Evolutionary conservation across 106 monocot genomes (phyloP), one percentile per base, ranked within the genome.

Genomic region (Dendrobium catenatum): DNA sequence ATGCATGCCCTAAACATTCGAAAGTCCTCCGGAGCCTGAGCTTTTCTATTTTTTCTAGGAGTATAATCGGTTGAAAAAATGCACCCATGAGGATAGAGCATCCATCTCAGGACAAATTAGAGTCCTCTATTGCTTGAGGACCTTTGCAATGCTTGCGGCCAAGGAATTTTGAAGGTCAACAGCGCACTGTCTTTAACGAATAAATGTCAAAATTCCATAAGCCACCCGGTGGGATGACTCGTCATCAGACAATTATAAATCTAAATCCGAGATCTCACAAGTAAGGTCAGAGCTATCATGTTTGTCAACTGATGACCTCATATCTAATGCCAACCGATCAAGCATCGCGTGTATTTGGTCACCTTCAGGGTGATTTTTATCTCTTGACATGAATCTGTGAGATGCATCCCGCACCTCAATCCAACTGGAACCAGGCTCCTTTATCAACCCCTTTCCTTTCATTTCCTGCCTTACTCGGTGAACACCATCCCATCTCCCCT

Each of bases 351-450:
- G 75, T 18, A 92, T 85, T 16, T 81, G 88, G 6, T 89, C 84
- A 78, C 85, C 77, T 18, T 87, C 83, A 0, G 77, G 81, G 46
- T 89, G 86, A 20, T 37, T 84, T 33, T 79, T 80, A 55, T 83
- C 88, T 67, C 83, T 87, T 3, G 95, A 85, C 88, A 87, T 80
- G 78, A 95, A 95, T 37, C 54, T 88, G 33, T 86, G 88, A 49
- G 86, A 42, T 59, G 82, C 68, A 72, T 88, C 89, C 17, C 88
- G 85, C 75, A 91, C 66, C 22, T 87, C 81, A 58, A 99, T 86
- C 91, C 88, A 89, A 68, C 99, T 95, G 4, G 78, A 88, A 9
- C 99, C 99, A 24, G 88, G 85, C 49, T 91, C 90, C 85, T 95
- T 99, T 51, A 58, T 85, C 79, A 95, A 78, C 5, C 93, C 88